These are phyloP conservation scores for Porodaedalea pini DNA, from an alignment of 1,284 basidiomycete species.

Conservation along the genomic window DNA sequence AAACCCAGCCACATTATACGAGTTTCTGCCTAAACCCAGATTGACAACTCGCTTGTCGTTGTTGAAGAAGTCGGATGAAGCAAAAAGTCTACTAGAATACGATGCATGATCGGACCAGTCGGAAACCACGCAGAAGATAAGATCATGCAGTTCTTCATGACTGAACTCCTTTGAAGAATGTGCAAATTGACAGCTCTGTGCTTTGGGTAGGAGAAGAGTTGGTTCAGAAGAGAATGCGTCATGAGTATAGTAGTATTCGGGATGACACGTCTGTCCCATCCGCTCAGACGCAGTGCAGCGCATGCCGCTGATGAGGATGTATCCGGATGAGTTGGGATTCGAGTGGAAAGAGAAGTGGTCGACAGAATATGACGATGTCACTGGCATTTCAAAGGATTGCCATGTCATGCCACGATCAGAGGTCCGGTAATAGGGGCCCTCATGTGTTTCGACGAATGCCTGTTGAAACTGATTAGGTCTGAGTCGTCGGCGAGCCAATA, in stretches of 20 bases:
- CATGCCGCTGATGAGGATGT: conserved; percentile 81
- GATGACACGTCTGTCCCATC: conserved; percentile 56
- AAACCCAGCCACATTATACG: conserved; percentile 81
- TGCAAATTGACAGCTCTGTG: conserved; percentile 79
- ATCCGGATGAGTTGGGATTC: conserved; percentile 56
- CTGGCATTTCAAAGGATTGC: conserved; percentile 71
- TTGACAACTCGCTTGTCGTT: conserved; percentile 65
- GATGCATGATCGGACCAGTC: conserved; percentile 59
- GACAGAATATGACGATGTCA: conserved; percentile 53
- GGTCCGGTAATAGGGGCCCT: conserved; percentile 77
- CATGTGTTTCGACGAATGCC: conserved; percentile 80
- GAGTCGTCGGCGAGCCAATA: too few relatives aligned
- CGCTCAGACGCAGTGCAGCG: conserved; percentile 57
- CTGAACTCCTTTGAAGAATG: conserved; percentile 76
- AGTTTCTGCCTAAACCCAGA: conserved; percentile 77
- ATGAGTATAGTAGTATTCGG: conserved; percentile 86
- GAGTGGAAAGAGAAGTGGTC: conserved; percentile 83
- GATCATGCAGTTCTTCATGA: conserved; percentile 63
- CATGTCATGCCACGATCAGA: conserved; percentile 82
- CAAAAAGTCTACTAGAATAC: conserved; percentile 70
- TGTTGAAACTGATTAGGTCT: conserved; percentile 36
- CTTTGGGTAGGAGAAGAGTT: conserved; percentile 60
- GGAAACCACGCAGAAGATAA: conserved; percentile 85
- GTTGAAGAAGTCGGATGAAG: conserved; percentile 79
- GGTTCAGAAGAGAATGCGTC: conserved; percentile 70